Percentiles rank a stretch among this genome's conserved stretches.
Evolutionary conservation across 2,329 filamentous ascomycete genomes (phyloP).

Genomic region (Aspergillus ruber): DNA sequence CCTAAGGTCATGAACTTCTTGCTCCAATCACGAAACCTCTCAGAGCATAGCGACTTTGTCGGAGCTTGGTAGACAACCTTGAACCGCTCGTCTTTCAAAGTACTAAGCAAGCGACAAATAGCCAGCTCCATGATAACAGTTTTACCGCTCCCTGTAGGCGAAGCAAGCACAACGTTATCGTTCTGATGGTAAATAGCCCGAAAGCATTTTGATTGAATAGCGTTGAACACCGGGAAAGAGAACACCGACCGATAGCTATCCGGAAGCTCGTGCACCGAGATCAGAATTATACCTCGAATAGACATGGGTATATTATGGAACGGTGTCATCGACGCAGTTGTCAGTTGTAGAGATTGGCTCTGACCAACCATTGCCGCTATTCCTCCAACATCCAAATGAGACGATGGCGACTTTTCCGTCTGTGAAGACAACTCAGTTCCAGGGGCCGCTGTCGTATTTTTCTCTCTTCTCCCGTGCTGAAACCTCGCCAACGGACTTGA

Average conservation of each 20-base stretch:
- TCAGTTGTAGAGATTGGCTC: neutral
- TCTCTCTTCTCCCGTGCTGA: conserved; percentile 8
- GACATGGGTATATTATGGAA: conserved; percentile 25
- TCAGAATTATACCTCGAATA: conserved; percentile 55
- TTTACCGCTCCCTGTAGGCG: conserved; percentile 81
- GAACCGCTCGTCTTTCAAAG: conserved; percentile 54
- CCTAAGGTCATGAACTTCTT: conserved; percentile 64
- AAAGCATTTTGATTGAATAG: conserved; percentile 76
- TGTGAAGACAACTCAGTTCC: neutral
- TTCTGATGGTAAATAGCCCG: conserved; percentile 57
- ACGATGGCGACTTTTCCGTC: neutral
- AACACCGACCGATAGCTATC: conserved; percentile 66
- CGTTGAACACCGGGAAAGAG: conserved; percentile 70
- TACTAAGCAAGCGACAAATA: conserved; percentile 63
- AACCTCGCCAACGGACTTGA: conserved; percentile 29
- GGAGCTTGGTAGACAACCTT: conserved; percentile 83
- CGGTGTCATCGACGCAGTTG: neutral
- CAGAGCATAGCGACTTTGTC: conserved; percentile 74
- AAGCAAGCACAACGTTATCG: conserved; percentile 72
- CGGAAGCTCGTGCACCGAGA: conserved; percentile 56
- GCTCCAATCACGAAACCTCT: conserved; percentile 70
- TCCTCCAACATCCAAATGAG: neutral
- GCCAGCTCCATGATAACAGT: conserved; percentile 76
- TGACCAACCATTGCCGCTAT: neutral
- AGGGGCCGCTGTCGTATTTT: neutral